phyloP scores from a whole-genome alignment of 257 asterid species.

The Solanum gandarillasii region DNA sequence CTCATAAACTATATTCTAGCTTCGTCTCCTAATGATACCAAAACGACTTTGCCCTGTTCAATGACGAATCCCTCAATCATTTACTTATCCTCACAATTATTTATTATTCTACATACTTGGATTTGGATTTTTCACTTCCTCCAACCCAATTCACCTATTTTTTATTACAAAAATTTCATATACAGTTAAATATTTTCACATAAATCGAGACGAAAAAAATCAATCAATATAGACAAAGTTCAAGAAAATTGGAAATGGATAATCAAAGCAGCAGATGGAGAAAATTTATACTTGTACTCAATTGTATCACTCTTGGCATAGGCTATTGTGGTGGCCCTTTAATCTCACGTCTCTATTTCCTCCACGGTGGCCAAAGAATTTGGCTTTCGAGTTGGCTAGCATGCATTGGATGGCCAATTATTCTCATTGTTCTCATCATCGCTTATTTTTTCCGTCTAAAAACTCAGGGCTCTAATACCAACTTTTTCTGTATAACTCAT shows the following conservation, averaged over 20 bases:
- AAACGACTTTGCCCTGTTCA: background rate
- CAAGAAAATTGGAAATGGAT: background rate
- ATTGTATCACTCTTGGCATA: conserved; percentile 1
- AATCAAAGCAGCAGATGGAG: background rate
- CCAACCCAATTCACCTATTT: background rate
- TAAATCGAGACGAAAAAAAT: background rate
- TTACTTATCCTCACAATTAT: background rate
- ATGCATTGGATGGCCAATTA: conserved; percentile 14
- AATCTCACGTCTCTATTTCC: background rate
- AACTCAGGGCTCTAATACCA: background rate
- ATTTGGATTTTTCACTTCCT: background rate
- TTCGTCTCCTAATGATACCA: background rate
- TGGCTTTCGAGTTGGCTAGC: conserved; percentile 22
- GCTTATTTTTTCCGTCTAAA: conserved; percentile 3
- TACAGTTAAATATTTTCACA: background rate
- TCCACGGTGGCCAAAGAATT: conserved; percentile 18
- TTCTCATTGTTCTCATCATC: background rate
- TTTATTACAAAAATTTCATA: background rate
- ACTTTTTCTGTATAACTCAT: background rate
- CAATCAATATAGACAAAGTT: too few relatives aligned
- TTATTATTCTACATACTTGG: background rate
- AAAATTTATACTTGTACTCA: conserved; percentile 1
- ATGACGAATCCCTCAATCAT: background rate
- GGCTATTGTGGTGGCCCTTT: conserved; percentile 20
- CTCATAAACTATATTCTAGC: background rate